Conservation (phyloP, 2,329 filamentous ascomycete species). For the Cladosporium sp. region DNA sequence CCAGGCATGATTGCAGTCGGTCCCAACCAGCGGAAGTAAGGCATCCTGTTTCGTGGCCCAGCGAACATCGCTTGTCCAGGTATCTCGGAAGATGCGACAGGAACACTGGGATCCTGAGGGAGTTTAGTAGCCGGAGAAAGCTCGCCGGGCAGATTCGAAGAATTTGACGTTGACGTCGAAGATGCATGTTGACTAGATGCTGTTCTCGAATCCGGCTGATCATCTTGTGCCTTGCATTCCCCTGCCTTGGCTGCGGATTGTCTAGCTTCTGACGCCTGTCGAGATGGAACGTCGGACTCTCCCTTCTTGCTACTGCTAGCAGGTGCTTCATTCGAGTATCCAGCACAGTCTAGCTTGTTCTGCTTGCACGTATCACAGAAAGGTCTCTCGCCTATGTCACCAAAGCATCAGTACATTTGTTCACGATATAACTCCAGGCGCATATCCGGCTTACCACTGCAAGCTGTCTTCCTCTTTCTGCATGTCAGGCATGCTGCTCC, state of each 20-base stretch:
- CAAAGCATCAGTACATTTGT: neutral
- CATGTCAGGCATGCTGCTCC: conserved; percentile 62
- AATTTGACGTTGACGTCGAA: no score
- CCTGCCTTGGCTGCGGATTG: neutral
- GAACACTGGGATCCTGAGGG: neutral
- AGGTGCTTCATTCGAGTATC: conserved; percentile 33
- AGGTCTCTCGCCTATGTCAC: conserved; percentile 38
- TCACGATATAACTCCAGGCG: no score
- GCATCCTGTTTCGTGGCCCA: conserved; percentile 59
- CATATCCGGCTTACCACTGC: conserved; percentile 18
- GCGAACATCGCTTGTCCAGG: conserved; percentile 25
- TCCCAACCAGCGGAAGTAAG: conserved; percentile 88
- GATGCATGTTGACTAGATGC: neutral
- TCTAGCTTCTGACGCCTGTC: neutral
- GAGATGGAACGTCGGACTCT: neutral
- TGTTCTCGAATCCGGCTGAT: neutral
- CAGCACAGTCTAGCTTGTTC: conserved; percentile 46
- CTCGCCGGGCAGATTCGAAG: no score
- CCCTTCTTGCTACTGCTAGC: neutral
- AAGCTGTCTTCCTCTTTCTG: conserved; percentile 47
- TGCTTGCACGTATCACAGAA: conserved; percentile 43
- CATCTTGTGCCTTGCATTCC: neutral
- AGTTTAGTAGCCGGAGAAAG: neutral
- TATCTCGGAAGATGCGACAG: neutral
- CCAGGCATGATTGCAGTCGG: conserved; percentile 88